These are phyloP conservation scores for Papiliotrema flavescens DNA, from an alignment of 1,284 basidiomycete genomes.

Conservation along the genomic window DNA sequence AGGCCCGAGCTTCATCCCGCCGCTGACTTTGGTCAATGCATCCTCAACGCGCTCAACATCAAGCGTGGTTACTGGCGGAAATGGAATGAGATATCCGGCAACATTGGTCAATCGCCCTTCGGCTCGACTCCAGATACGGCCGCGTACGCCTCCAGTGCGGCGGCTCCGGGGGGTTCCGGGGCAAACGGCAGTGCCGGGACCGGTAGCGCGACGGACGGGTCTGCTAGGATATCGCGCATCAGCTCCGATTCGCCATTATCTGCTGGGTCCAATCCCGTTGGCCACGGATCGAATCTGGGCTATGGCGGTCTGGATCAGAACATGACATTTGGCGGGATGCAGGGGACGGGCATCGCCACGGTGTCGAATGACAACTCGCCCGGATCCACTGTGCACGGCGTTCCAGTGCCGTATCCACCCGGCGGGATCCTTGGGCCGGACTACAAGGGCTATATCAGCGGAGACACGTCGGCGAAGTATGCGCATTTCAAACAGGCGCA, in stretches of 20 bases:
- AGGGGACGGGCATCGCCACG: no score
- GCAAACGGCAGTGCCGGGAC: background rate
- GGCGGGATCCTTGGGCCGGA: no score
- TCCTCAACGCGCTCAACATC: slow-evolving; percentile 42
- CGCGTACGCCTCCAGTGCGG: slow-evolving; percentile 1
- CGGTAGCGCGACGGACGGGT: background rate
- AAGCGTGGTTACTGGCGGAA: slow-evolving; percentile 43
- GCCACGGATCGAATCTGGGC: background rate
- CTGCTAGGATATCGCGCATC: background rate
- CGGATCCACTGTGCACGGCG: no score
- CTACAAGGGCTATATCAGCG: no score
- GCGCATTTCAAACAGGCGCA: no score
- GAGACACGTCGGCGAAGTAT: no score
- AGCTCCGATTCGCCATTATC: background rate
- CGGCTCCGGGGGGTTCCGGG: background rate
- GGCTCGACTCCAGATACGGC: slow-evolving; percentile 25
- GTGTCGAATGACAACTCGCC: no score
- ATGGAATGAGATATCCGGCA: background rate
- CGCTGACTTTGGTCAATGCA: slow-evolving; percentile 34
- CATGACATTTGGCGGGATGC: no score
- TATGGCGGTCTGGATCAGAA: no score
- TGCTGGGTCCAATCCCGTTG: background rate
- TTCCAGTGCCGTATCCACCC: no score
- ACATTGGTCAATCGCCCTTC: slow-evolving; percentile 23
- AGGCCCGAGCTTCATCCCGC: slow-evolving; percentile 28